Percentiles rank a stretch among this genome's conserved stretches.
Conservation (phyloP, 192 early-diverging fungal genomes). For the Entrophospora sp. region DNA sequence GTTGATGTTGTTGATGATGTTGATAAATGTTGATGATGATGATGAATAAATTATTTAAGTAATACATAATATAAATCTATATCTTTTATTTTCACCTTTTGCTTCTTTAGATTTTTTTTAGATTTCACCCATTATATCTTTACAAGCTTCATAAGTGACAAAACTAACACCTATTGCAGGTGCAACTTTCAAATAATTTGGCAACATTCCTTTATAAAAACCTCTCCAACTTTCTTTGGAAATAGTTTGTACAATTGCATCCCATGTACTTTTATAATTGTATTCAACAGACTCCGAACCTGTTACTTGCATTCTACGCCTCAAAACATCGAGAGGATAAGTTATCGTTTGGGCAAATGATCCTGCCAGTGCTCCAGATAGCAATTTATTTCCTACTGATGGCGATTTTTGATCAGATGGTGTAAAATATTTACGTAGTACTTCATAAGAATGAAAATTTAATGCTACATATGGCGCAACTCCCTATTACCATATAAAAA, state of each 20-base stretch:
- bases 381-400: constrained; percentile 52
- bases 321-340: constrained; percentile 70
- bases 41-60: too few relatives aligned
- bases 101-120: too few relatives aligned
- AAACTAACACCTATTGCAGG: constrained; percentile 78
- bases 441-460: constrained; percentile 75
- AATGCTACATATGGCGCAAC: constrained; percentile 75
- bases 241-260: constrained; percentile 50
- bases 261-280: constrained; percentile 65
- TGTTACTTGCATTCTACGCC: constrained; percentile 71
- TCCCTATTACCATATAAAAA: constrained; percentile 29
- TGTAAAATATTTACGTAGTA: constrained; percentile 59
- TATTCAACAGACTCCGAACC: constrained; percentile 58
- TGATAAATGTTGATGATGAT: too few relatives aligned
- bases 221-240: constrained; percentile 56
- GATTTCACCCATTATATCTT: constrained; percentile 49
- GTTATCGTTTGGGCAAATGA: constrained; percentile 76
- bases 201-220: constrained; percentile 66
- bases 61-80: too few relatives aligned
- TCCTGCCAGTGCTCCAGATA: constrained; percentile 68
- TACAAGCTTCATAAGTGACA: constrained; percentile 70
- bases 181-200: constrained; percentile 77
- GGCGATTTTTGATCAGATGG: constrained; percentile 48
- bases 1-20: too few relatives aligned
- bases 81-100: too few relatives aligned